Evolutionary conservation across 176 grass and related monocot genomes (phyloP).

Genomic region (Echinochloa phyllopogon): DNA sequence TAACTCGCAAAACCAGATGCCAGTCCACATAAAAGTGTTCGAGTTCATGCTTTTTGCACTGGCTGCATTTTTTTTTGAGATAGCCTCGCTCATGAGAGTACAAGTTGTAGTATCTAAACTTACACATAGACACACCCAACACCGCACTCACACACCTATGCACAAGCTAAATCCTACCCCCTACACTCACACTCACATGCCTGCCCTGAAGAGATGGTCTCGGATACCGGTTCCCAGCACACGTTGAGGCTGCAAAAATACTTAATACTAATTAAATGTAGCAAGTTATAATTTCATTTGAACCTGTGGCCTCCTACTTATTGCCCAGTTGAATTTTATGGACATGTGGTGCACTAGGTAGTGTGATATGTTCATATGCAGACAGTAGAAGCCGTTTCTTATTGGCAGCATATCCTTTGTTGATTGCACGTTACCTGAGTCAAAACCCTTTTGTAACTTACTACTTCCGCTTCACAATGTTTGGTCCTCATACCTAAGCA

Average conservation of each 20-base stretch:
- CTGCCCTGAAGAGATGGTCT: too few species aligned
- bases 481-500: not conserved
- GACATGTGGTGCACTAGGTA: not conserved
- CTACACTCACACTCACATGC: too few species aligned
- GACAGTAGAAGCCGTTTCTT: not conserved
- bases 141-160: too few species aligned
- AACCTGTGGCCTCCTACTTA: not conserved
- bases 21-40: slow-evolving; percentile 6
- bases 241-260: too few species aligned
- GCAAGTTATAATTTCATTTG: slow-evolving; percentile 2
- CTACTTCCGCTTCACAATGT: not conserved
- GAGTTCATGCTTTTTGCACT: not conserved
- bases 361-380: not conserved
- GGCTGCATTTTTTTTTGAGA: too few species aligned
- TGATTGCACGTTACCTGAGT: slow-evolving; percentile 12
- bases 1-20: not conserved
- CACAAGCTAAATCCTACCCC: too few species aligned
- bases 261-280: not conserved
- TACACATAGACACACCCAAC: too few species aligned
- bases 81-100: too few species aligned
- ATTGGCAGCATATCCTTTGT: not conserved
- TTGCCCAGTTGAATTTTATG: not conserved
- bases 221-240: too few species aligned
- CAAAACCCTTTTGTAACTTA: not conserved
- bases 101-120: too few species aligned